Percentiles rank a stretch among this genome's conserved stretches.
Conservation (phyloP, 306 rosid species). For the Alnus glutinosa region DNA sequence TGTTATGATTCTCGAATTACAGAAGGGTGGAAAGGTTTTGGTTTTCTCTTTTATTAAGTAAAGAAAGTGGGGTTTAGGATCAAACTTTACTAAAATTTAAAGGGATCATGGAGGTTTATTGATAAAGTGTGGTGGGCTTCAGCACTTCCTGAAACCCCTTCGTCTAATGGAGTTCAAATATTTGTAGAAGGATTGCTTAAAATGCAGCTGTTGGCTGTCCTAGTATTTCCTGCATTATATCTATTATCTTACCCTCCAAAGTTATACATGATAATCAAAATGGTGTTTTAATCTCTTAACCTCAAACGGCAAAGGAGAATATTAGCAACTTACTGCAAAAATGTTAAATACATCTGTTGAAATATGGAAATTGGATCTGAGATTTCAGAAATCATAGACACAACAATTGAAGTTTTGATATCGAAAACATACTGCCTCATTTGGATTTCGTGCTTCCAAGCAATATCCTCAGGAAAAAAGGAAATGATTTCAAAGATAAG, state of each 20-base stretch:
- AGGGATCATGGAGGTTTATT: background rate
- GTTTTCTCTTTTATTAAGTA: background rate
- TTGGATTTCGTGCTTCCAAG: background rate
- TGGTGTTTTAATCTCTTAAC: background rate
- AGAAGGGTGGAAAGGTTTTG: background rate
- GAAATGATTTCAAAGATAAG: background rate
- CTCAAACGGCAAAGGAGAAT: background rate
- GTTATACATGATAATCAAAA: background rate
- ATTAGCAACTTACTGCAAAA: too few species aligned
- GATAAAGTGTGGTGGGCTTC: background rate
- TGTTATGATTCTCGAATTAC: background rate
- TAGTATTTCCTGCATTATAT: background rate
- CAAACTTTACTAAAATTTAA: background rate
- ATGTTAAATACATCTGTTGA: background rate
- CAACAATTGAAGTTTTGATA: background rate
- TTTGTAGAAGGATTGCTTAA: background rate
- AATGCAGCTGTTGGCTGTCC: background rate
- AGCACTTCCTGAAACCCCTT: background rate
- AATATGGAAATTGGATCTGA: background rate
- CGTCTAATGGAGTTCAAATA: background rate
- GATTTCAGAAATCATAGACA: background rate
- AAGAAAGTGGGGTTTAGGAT: background rate
- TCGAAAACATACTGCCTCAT: background rate
- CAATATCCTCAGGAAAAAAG: background rate
- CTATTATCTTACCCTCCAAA: background rate